Conservation (phyloP, 345 rosid genomes). For the Populus simonii region DNA sequence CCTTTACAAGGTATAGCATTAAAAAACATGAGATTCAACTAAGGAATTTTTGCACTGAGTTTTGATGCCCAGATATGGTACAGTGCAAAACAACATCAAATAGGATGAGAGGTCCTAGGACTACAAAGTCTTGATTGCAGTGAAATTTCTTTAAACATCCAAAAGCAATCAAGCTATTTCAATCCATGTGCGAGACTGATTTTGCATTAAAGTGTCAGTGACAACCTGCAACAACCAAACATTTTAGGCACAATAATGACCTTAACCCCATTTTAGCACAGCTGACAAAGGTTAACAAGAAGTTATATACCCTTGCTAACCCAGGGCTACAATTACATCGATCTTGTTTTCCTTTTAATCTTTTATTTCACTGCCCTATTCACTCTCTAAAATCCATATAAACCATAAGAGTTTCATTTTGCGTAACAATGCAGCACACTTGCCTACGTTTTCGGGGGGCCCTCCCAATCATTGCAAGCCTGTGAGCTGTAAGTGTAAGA, state of each 20-base stretch:
- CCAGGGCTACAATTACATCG: not conserved
- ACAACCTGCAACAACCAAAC: not conserved
- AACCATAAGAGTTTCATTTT: not conserved
- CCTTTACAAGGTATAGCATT: not conserved
- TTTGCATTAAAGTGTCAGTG: not conserved
- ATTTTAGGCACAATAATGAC: not conserved
- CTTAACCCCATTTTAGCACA: not conserved
- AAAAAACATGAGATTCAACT: not conserved
- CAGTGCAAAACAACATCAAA: not conserved
- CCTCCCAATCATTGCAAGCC: constrained; percentile 58
- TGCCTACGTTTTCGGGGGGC: constrained; percentile 63
- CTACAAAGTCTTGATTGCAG: not conserved
- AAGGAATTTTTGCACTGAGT: not conserved
- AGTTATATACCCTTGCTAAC: not conserved
- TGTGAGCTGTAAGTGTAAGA: constrained; percentile 51
- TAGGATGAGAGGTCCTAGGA: not conserved
- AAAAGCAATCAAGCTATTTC: not conserved
- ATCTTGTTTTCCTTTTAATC: not conserved
- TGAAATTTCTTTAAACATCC: not conserved
- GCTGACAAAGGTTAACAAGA: not conserved
- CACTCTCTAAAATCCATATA: not conserved
- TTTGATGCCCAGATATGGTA: not conserved
- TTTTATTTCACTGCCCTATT: not conserved
- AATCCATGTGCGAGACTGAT: not conserved
- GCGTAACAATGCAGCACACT: constrained; percentile 15